Base-by-base conservation (phyloP, 2,329 filamentous ascomycete genomes). In the Pseudogymnoascus sp. region DNA sequence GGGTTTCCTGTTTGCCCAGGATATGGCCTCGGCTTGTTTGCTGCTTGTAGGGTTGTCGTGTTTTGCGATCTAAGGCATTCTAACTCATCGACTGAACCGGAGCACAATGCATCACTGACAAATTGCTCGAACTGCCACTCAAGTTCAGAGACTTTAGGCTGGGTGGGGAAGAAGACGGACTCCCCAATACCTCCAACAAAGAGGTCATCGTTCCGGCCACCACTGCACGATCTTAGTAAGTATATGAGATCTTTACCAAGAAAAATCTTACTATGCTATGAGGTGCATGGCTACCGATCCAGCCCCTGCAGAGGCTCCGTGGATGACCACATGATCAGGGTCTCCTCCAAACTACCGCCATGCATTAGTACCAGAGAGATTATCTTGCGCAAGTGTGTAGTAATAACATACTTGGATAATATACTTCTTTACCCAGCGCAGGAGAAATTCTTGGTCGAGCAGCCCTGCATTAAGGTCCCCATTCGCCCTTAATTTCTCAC, bases 401-500 rank as follows among this genome's bases (percentile, higher is more conserved):
- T 42, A 15, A 12, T 13, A 10, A 63, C 64, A 7, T 69, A 78
- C 78, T 69, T 78, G 71, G 35, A 72, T 69, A 39, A 89, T 87
- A 63, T 89, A 75, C 39, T 79, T 73, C 67, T 83, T 78, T 0
- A 87, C 79, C 87, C 87, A 89, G 59, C 80, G 70, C 48, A 89
- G 71, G 2, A 82, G 75, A 25, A 81, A 77, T n/a, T 83, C 77
- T 72, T 88, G 85, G 66, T 89, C 86, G 3, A 87, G 75, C 7
- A 89, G 71, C 0, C 87, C 87, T 1, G 75, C 82, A 68, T 89
- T 89, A 6, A 87, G 75, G 58, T 80, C 77, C 0, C 85, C 85
- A 65, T 83, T 74, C 4, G 74, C 69, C 37, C 78, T 77, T 7
- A 88, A 76, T 29, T 79, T 75, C 42, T 83, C 78, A 59, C 84